Conservation (phyloP, 257 asterid genomes). For the Primulina huaijiensis region DNA sequence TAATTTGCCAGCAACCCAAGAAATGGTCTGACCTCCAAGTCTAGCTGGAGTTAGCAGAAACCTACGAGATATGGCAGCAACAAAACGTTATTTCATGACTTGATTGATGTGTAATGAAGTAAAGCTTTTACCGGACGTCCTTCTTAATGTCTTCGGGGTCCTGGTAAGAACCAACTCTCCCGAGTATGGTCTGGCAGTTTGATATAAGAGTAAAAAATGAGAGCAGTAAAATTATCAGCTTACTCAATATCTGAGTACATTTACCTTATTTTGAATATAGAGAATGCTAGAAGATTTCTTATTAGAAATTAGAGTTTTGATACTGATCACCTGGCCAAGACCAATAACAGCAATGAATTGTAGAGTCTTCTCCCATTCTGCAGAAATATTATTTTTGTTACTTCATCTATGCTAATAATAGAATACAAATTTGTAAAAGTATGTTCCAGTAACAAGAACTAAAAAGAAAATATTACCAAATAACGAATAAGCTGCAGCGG, state of each 20-base stretch:
- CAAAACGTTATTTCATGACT: neutral
- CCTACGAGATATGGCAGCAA: conserved; percentile 33
- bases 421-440: neutral
- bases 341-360: conserved; percentile 68
- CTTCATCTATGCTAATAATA: neutral
- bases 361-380: conserved; percentile 90
- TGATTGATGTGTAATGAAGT: conserved; percentile 17
- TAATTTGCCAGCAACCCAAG: conserved; percentile 70
- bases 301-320: conserved; percentile 16
- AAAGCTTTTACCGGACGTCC: conserved; percentile 58
- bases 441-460: neutral
- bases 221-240: neutral
- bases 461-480: conserved; percentile 40
- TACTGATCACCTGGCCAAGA: conserved; percentile 53
- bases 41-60: conserved; percentile 61
- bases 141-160: conserved; percentile 60
- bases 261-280: neutral
- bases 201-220: conserved; percentile 8
- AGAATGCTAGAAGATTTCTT: neutral
- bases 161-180: conserved; percentile 64
- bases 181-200: conserved; percentile 54
- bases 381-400: conserved; percentile 18
- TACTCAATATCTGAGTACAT: neutral
- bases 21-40: conserved; percentile 64
- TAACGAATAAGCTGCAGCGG: conserved; percentile 51